Evolutionary conservation across 2,329 filamentous ascomycete species (phyloP).

Genomic region (Podosphaera xanthii): DNA sequence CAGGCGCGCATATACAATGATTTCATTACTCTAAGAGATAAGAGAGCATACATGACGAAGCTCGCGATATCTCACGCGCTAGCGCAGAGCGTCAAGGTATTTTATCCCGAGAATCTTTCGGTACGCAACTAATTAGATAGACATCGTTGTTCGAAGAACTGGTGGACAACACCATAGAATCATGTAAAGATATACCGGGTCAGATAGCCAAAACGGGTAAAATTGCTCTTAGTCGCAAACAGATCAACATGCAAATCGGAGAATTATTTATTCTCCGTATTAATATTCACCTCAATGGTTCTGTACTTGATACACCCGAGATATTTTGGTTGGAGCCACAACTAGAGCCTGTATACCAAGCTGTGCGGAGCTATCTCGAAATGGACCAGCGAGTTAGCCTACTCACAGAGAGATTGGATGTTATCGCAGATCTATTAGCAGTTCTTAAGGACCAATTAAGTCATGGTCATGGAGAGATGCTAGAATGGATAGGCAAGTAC

Average conservation of each 20-base stretch:
- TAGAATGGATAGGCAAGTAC: conserved; percentile 65
- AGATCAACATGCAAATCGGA: conserved; percentile 99
- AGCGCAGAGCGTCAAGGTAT: conserved; percentile 79
- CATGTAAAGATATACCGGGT: conserved; percentile 77
- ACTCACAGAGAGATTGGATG: conserved; percentile 71
- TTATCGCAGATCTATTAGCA: conserved; percentile 79
- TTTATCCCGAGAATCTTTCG: conserved; percentile 2
- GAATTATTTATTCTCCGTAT: conserved; percentile 95
- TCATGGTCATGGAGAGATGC: conserved; percentile 72
- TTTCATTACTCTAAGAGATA: conserved; percentile 86
- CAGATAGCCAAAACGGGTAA: conserved; percentile 85
- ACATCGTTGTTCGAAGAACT: conserved; percentile 93
- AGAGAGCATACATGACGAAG: conserved; percentile 95
- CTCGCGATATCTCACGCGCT: conserved; percentile 88
- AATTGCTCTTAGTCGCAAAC: conserved; percentile 62
- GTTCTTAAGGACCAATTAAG: conserved; percentile 91
- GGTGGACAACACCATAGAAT: conserved; percentile 78
- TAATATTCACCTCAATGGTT: conserved; percentile 93
- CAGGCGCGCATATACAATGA: conserved; percentile 98
- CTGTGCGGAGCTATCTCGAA: conserved; percentile 83
- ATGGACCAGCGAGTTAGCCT: conserved; percentile 90
- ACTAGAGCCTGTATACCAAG: conserved; percentile 87
- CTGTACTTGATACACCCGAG: conserved; percentile 87
- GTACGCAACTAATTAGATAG: conserved; percentile 18
- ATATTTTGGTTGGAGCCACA: conserved; percentile 97